These are phyloP conservation scores for Chamaecyparis obtusa DNA, from an alignment of 75 land plant genomes.

Conservation along the genomic window DNA sequence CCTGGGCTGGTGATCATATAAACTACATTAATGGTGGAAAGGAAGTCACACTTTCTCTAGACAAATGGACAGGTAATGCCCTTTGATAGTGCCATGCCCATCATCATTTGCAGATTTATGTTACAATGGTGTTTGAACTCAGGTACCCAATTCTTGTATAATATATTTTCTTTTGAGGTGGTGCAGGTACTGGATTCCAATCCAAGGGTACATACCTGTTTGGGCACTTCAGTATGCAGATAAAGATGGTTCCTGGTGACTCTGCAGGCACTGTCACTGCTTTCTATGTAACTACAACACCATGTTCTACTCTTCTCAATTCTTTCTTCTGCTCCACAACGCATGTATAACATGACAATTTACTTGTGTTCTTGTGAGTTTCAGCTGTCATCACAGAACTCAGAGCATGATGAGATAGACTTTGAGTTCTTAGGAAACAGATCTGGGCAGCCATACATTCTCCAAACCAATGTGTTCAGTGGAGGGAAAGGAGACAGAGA, in stretches of 20 bases:
- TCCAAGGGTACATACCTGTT: slow-evolving; percentile 34
- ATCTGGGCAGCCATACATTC: slow-evolving; percentile 18
- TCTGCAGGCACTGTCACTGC: slow-evolving; percentile 40
- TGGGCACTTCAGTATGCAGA: slow-evolving; percentile 40
- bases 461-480: slow-evolving; percentile 26
- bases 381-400: slow-evolving; percentile 12
- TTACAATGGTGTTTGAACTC: not conserved
- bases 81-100: slow-evolving; percentile 7
- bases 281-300: slow-evolving; percentile 22
- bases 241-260: slow-evolving; percentile 34
- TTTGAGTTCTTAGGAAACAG: slow-evolving; percentile 29
- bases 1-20: slow-evolving; percentile 30
- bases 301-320: not conserved
- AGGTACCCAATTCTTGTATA: not conserved
- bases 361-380: not conserved
- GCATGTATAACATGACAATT: not conserved
- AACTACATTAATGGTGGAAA: slow-evolving; percentile 29
- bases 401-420: slow-evolving; percentile 28
- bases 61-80: slow-evolving; percentile 31
- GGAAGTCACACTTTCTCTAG: slow-evolving; percentile 18
- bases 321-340: not conserved
- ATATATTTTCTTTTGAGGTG: not conserved
- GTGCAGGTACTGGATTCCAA: slow-evolving; percentile 30
- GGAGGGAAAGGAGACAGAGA: slow-evolving; percentile 32
- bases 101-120: not conserved